Evolutionary conservation across 345 rosid species (phyloP), one percentile per base, ranked within the genome.

Genomic region (Pistacia atlantica): DNA sequence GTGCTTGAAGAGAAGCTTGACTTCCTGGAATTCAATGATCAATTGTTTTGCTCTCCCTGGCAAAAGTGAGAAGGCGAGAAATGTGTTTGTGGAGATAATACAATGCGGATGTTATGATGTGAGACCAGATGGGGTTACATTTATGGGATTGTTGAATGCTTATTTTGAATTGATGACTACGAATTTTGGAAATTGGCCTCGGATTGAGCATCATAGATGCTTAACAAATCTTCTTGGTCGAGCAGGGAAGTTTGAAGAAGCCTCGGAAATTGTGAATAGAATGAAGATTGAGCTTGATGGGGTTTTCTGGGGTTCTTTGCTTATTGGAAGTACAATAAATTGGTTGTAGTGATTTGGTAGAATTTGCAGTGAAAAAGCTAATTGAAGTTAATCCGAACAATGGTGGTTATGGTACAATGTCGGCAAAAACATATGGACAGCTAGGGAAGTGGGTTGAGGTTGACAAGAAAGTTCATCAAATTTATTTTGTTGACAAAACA

Each of bases 1-100:
- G 86, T 79, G 56, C 11, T 59, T 74, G 2, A 86, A 76, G 83
- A 91, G 83, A 76, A 79, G 87, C 64, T 75, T 85, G 82, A 89
- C 90, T 58, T 79, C 90, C 18, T 93, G 95, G 91, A 93, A 93
- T 37, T 90, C 98, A 0, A 88, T 91, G 90, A 93, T 93, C 35
- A 93, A 93, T 79, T 93, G 92, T 63, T 89, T 84, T 51, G 97
- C 97, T 0, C 90, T 93, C n/a, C 92, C 92, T 71, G 98, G 97
- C n/a, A 79, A 84, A 75, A 87, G 87, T 2, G 71, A 84, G 68
- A 81, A 69, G 37, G 92, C 93, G 0, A 84, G 87, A 54, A 11
- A 79, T 2, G 60, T 90, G 73, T 94, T 90, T 79, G 94, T 90
- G 80, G 91, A 92, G 65, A 89, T 90, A 93, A 82, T 83, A 75